A percentile compares a stretch with the other conserved stretches of the same genome.
Conservation (phyloP, 768 basidiomycete genomes). For the Suillus decipiens region DNA sequence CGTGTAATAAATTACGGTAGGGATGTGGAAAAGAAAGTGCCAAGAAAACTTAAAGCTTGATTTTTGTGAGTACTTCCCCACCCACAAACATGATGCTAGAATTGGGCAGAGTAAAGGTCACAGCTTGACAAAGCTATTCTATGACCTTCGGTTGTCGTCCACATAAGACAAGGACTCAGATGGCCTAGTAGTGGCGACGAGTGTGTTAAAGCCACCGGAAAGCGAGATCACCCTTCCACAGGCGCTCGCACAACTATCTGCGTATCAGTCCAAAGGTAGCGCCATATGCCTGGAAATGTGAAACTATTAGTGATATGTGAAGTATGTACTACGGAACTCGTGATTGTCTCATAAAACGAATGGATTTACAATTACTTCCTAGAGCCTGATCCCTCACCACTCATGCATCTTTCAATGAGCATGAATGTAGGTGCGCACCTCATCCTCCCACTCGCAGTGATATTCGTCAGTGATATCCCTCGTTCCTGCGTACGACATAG, state of each 20-base stretch:
- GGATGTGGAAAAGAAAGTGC: too few relatives aligned
- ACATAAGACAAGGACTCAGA: too few relatives aligned
- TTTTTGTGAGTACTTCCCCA: too few relatives aligned
- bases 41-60: too few relatives aligned
- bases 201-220: too few relatives aligned
- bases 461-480: background rate
- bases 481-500: background rate
- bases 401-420: background rate
- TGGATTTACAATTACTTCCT: background rate
- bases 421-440: background rate
- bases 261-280: background rate
- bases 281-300: background rate
- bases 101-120: too few relatives aligned
- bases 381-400: background rate
- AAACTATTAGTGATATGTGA: background rate
- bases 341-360: background rate
- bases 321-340: constrained; percentile 2
- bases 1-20: too few relatives aligned
- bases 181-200: too few relatives aligned
- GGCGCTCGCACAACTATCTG: background rate
- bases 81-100: too few relatives aligned
- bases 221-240: too few relatives aligned
- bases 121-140: too few relatives aligned
- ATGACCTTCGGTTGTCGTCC: too few relatives aligned
- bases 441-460: background rate